A percentile compares a stretch with the other conserved stretches of the same genome.
These are phyloP conservation scores for Sugiyamaella paludigena DNA, from an alignment of 1,139 yeast species.

Conservation along the genomic window DNA sequence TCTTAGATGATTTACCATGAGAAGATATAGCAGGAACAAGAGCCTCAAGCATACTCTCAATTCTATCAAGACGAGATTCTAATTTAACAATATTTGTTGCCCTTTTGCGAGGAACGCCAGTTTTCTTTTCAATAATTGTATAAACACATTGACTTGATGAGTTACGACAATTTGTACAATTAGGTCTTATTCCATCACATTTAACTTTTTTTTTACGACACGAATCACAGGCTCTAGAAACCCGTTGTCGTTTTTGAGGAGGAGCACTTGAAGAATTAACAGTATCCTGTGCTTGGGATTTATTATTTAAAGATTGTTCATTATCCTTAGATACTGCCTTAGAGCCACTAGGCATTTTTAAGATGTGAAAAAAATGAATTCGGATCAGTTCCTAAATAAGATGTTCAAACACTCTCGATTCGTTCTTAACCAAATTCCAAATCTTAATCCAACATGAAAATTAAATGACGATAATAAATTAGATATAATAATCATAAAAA, in stretches of 20 bases:
- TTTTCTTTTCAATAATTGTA: slow-evolving; percentile 33
- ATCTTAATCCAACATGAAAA: too few relatives aligned
- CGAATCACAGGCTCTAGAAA: slow-evolving; percentile 52
- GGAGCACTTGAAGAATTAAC: not conserved
- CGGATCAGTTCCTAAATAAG: too few relatives aligned
- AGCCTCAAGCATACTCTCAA: slow-evolving; percentile 35
- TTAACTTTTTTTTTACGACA: slow-evolving; percentile 70
- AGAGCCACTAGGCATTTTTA: too few relatives aligned
- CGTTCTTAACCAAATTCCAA: too few relatives aligned
- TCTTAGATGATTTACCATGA: not conserved
- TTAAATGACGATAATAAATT: too few relatives aligned
- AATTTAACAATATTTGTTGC: slow-evolving; percentile 31
- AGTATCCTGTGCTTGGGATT: not conserved
- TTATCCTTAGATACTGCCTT: not conserved
- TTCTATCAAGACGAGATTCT: slow-evolving; percentile 35
- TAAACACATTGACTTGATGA: slow-evolving; percentile 38
- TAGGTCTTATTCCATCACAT: slow-evolving; percentile 70
- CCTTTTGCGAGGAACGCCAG: slow-evolving; percentile 27
- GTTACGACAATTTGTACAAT: slow-evolving; percentile 58
- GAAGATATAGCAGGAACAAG: slow-evolving; percentile 22
- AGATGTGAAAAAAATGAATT: too few relatives aligned
- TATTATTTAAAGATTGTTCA: too few relatives aligned
- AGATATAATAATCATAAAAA: too few relatives aligned
- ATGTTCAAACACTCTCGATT: too few relatives aligned
- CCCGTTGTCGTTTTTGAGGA: slow-evolving; percentile 35